phyloP scores from a whole-genome alignment of 2,329 filamentous ascomycete species.

The Talaromyces albobiverticillius region DNA sequence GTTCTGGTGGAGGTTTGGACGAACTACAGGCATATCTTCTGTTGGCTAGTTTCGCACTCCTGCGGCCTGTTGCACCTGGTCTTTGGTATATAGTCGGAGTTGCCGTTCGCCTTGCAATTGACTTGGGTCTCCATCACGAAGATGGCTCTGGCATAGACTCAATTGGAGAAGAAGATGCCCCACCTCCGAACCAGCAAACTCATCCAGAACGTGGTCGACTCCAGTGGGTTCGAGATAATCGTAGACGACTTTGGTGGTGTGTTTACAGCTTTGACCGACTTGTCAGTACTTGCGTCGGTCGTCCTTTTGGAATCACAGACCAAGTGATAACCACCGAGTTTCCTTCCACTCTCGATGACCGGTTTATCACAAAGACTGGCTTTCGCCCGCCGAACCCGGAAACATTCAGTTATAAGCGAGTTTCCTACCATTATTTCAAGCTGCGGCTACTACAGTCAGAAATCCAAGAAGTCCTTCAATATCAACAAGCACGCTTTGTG shows the following conservation, averaged over 20 bases:
- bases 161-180: constrained; percentile 34
- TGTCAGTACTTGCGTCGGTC: constrained; percentile 87
- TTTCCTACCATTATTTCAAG: constrained; percentile 89
- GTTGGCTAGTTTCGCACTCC: constrained; percentile 83
- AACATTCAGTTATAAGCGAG: constrained; percentile 81
- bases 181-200: constrained; percentile 20
- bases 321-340: constrained; percentile 95
- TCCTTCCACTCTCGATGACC: constrained; percentile 82
- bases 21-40: constrained; percentile 91
- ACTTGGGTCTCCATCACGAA: constrained; percentile 89
- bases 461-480: constrained; percentile 88
- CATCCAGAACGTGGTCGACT: constrained; percentile 63
- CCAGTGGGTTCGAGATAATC: constrained; percentile 81
- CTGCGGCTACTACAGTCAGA: constrained; percentile 87
- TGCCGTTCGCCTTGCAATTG: constrained; percentile 83
- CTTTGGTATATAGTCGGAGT: constrained; percentile 98
- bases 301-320: constrained; percentile 93
- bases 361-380: constrained; percentile 77
- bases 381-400: constrained; percentile 62
- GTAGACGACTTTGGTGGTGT: constrained; percentile 92
- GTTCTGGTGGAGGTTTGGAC: constrained; percentile 83
- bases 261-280: constrained; percentile 94
- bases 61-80: constrained; percentile 87
- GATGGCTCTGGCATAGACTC: constrained; percentile 69
- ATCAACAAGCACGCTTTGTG: constrained; percentile 81